These are phyloP conservation scores for Metschnikowia koreensis DNA, from an alignment of 805 yeast species.

Conservation along the genomic window DNA sequence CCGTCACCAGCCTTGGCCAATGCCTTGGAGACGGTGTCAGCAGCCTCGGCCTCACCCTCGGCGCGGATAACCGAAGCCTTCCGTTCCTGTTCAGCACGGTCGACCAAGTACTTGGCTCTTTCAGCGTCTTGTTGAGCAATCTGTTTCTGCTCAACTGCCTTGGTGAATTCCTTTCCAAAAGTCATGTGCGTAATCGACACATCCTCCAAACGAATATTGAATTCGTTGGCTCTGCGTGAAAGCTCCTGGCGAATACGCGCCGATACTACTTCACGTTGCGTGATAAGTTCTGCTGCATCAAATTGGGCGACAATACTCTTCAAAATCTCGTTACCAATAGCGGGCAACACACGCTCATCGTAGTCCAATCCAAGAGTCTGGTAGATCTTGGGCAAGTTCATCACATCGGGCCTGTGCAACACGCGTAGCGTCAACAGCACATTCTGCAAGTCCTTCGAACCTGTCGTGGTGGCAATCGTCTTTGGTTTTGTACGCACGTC, in stretches of 20 bases:
- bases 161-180: conserved; percentile 93
- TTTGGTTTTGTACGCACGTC: conserved; percentile 98
- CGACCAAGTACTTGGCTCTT: conserved; percentile 81
- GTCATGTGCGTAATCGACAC: conserved; percentile 98
- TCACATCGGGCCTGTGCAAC: conserved; percentile 89
- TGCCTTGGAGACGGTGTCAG: conserved; percentile 91
- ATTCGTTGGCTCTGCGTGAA: conserved; percentile 78
- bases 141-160: conserved; percentile 97
- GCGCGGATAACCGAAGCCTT: conserved; percentile 94
- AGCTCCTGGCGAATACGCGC: conserved; percentile 86
- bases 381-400: conserved; percentile 78
- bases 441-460: conserved; percentile 96
- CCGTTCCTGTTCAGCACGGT: conserved; percentile 95
- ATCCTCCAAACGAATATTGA: conserved; percentile 89
- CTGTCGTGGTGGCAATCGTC: conserved; percentile 92
- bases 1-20: conserved; percentile 95
- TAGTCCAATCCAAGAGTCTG: conserved; percentile 91
- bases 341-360: conserved; percentile 90
- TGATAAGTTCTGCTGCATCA: conserved; percentile 94
- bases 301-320: conserved; percentile 90
- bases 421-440: conserved; percentile 92
- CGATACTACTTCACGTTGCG: conserved; percentile 94
- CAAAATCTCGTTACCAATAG: conserved; percentile 88
- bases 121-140: conserved; percentile 99
- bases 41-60: conserved; percentile 99